These are phyloP conservation scores for Lactarius quietus DNA, from an alignment of 768 basidiomycete genomes.

Conservation along the genomic window DNA sequence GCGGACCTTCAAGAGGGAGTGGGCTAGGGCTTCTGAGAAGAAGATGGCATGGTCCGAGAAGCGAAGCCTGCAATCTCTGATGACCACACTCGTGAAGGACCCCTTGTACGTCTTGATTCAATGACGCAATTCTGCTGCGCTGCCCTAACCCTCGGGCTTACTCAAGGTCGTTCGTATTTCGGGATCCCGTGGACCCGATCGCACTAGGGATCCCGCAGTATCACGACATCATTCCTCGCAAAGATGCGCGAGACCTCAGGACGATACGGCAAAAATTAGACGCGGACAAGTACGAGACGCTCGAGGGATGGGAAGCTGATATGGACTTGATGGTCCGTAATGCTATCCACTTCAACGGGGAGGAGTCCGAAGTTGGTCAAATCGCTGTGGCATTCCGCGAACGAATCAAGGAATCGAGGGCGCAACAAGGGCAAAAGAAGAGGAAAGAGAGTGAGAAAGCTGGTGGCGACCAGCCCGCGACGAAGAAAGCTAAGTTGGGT, in stretches of 20 bases:
- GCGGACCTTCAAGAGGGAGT: conserved; percentile 68
- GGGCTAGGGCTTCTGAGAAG: conserved; percentile 69
- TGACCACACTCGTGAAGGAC: conserved; percentile 69
- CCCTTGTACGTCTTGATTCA: conserved; percentile 46
- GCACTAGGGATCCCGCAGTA: conserved; percentile 82
- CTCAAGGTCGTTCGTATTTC: conserved; percentile 53
- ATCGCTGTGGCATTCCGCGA: conserved; percentile 50
- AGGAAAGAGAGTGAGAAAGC: conserved; percentile 69
- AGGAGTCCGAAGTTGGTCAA: conserved; percentile 72
- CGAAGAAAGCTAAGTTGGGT: conserved; percentile 52
- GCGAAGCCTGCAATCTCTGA: conserved; percentile 63
- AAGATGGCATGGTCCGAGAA: conserved; percentile 71
- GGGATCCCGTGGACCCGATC: conserved; percentile 84
- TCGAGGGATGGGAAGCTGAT: conserved; percentile 81
- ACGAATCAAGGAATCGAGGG: conserved; percentile 53
- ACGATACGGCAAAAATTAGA: conserved; percentile 82
- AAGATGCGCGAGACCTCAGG: conserved; percentile 80
- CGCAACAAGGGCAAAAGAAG: conserved; percentile 52
- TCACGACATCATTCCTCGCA: conserved; percentile 77
- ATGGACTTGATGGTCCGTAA: conserved; percentile 85
- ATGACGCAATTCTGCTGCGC: conserved; percentile 11
- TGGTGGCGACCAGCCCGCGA: conserved; percentile 49
- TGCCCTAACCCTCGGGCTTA: too few species aligned
- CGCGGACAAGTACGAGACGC: conserved; percentile 72
- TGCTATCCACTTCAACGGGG: conserved; percentile 84